These are phyloP conservation scores for Pseudopithomyces maydicus DNA, from an alignment of 2,329 filamentous ascomycete species.

Conservation along the genomic window DNA sequence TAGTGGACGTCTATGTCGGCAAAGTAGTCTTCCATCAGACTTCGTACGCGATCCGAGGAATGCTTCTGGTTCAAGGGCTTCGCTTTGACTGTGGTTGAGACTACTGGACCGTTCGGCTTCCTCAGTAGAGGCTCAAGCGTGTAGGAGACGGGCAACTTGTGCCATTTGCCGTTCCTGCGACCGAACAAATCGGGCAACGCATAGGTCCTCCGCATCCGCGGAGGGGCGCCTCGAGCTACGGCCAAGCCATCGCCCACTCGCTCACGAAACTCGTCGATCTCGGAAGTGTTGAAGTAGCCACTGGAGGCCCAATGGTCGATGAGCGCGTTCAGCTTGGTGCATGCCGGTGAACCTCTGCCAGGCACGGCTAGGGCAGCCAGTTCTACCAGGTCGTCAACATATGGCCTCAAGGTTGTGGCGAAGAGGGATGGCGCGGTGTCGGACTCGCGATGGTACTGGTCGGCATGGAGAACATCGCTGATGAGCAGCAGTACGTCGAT, in stretches of 20 bases:
- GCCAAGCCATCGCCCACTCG: constrained; percentile 55
- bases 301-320: constrained; percentile 74
- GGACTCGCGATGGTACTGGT: constrained; percentile 20
- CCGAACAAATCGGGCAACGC: constrained; percentile 78
- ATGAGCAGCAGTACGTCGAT: constrained; percentile 79
- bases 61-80: constrained; percentile 67
- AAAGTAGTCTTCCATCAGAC: constrained; percentile 70
- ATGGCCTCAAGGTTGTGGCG: constrained; percentile 54
- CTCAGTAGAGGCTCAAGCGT: constrained; percentile 79
- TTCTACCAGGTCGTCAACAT: constrained; percentile 66
- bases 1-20: constrained; percentile 61
- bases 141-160: constrained; percentile 81
- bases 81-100: constrained; percentile 62
- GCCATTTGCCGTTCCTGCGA: constrained; percentile 73
- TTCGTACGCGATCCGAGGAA: constrained; percentile 71
- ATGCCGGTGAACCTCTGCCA: constrained; percentile 67
- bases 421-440: constrained; percentile 13
- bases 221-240: constrained; percentile 30
- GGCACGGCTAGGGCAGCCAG: constrained; percentile 60
- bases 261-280: constrained; percentile 64
- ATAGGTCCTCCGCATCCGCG: constrained; percentile 63
- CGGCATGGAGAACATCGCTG: constrained; percentile 72
- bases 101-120: constrained; percentile 73
- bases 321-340: constrained; percentile 62
- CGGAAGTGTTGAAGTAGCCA: constrained; percentile 62